Base-by-base conservation (phyloP, 176 grass and related monocot genomes). In the Cenchrus fungigraminus region DNA sequence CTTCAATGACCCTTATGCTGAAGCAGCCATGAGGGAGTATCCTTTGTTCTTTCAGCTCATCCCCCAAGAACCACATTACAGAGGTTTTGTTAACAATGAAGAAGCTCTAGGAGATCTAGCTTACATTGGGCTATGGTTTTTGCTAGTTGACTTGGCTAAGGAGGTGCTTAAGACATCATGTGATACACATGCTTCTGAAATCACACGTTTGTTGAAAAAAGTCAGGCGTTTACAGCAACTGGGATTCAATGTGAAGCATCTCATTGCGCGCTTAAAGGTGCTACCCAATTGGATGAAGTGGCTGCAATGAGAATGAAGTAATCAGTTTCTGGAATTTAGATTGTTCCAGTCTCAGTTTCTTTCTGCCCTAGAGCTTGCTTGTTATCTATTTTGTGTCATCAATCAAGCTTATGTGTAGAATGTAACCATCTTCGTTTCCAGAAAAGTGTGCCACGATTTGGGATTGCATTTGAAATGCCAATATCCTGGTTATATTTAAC, bases 61-160 rank as follows among this genome's bases (percentile, higher is more conserved):
- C 67, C 92, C 92, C 9, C 92, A 94, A 34, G 84, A 76, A 77
- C 92, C 92, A 73, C 92, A 94, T 76, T 94, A 94, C 76, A 83
- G 43, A 88, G 92, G 86, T 40, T 62, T 91, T 9, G 16, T 80
- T 54, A 86, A 75, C 9, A 45, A n/a, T 0, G 76, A 71, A 25
- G 86, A 86, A 31, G 25, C 68, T 77, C 51, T 91, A 52, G 66
- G 76, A 82, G 82, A 83, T 73, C 68, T 90, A 50, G 68, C 80
- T 43, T 88, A 83, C 76, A 85, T 84, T 53, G 89, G 88, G 50
- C 49, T 88, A 20, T 94, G 92, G 92, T 86, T 86, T 52, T 73
- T 82, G 54, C 58, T 94, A 28, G 66, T 91, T 51, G 80, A n/a
- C 45, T 77, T 94, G 76, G 84, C 74, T 55, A 83, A 62, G 75